phyloP scores from a whole-genome alignment of 768 basidiomycete genomes.

The Russula griseocarnosa region DNA sequence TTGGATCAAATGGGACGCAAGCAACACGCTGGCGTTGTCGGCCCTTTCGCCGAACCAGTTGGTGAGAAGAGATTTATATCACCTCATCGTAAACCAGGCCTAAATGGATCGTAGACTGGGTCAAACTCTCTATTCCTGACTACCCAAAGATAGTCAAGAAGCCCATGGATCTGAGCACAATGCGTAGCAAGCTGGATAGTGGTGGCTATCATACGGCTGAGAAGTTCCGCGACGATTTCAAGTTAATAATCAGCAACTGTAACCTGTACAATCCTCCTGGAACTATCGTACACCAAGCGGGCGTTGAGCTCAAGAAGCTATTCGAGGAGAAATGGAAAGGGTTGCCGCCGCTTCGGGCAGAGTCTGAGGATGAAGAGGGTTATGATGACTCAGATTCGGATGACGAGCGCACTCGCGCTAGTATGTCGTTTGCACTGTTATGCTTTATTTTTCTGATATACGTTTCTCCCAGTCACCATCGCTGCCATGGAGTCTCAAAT shows the following conservation, averaged over 20 bases:
- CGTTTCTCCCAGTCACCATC: constrained; percentile 53
- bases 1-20: constrained; percentile 74
- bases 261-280: constrained; percentile 87
- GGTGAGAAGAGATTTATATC: constrained; percentile 51
- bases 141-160: constrained; percentile 88
- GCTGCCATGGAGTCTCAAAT: constrained; percentile 78
- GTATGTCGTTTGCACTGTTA: constrained; percentile 42
- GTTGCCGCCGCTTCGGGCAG: constrained; percentile 55
- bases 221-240: constrained; percentile 87
- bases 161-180: constrained; percentile 93
- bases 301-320: constrained; percentile 74
- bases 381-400: constrained; percentile 63
- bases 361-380: constrained; percentile 59
- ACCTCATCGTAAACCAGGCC: constrained; percentile 3
- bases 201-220: constrained; percentile 72
- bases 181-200: constrained; percentile 78
- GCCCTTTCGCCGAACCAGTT: constrained; percentile 92
- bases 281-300: constrained; percentile 82
- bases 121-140: constrained; percentile 71
- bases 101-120: constrained; percentile 53
- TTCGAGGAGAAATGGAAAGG: constrained; percentile 92
- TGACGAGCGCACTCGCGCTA: constrained; percentile 51
- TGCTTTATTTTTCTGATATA: constrained; percentile 26
- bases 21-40: constrained; percentile 65
- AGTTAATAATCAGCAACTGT: constrained; percentile 93